A percentile compares a stretch with the other conserved stretches of the same genome.
phyloP scores from a whole-genome alignment of 345 rosid species.

The Murraya paniculata region DNA sequence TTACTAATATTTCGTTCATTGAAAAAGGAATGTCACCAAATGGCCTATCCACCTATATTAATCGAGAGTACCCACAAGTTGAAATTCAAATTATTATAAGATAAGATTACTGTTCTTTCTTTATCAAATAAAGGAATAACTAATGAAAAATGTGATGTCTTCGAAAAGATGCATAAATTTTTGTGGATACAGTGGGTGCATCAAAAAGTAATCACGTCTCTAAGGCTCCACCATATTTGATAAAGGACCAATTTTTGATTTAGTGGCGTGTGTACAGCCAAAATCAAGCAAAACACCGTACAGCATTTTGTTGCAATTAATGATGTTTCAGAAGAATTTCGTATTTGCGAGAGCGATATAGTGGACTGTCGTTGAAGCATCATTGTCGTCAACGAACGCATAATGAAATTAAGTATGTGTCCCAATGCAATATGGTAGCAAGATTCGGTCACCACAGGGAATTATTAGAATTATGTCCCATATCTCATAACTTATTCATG shows the following conservation, averaged over 20 bases:
- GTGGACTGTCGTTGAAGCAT: not conserved
- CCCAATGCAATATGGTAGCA: not conserved
- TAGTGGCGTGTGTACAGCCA: not conserved
- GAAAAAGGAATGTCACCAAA: conserved; percentile 15
- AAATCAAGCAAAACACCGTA: not conserved
- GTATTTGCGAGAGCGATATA: too few relatives aligned
- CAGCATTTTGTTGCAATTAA: not conserved
- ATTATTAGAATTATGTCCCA: conserved; percentile 1
- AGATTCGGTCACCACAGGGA: not conserved
- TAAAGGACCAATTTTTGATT: not conserved
- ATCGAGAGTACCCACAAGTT: not conserved
- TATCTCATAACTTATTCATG: not conserved
- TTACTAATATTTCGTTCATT: not conserved
- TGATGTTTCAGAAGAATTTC: not conserved
- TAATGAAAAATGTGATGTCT: too few relatives aligned
- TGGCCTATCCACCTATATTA: not conserved
- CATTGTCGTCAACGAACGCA: conserved; percentile 17
- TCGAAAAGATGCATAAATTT: not conserved
- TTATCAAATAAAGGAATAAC: not conserved
- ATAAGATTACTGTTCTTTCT: not conserved
- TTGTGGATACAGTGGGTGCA: not conserved
- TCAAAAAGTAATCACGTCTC: not conserved
- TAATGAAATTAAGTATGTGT: not conserved
- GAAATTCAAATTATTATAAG: not conserved
- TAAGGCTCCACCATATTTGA: not conserved